Percentiles rank a stretch among this genome's conserved stretches.
phyloP scores from a whole-genome alignment of 1,284 basidiomycete species.

The Xerocomus amazonicus region DNA sequence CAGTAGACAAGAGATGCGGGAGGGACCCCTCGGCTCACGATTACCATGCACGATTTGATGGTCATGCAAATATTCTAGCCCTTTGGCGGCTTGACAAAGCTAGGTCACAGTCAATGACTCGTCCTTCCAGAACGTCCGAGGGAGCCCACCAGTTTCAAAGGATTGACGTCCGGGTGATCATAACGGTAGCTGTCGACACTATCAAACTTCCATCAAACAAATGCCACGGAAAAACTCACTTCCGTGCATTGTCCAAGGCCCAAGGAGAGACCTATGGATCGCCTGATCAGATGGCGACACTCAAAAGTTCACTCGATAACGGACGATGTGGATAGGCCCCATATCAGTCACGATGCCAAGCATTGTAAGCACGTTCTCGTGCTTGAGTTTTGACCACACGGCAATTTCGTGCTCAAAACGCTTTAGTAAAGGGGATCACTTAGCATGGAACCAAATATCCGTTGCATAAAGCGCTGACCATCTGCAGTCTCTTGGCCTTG shows the following conservation, averaged over 20 bases:
- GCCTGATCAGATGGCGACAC: constrained; percentile 1
- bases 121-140: not conserved
- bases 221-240: constrained; percentile 32
- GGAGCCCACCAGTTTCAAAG: constrained; percentile 40
- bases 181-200: constrained; percentile 37
- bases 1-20: not conserved
- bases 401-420: constrained; percentile 51
- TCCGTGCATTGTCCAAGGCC: constrained; percentile 53
- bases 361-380: constrained; percentile 43
- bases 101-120: constrained; percentile 18
- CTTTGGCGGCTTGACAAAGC: constrained; percentile 48
- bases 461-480: constrained; percentile 10
- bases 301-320: not conserved
- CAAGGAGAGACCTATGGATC: constrained; percentile 51
- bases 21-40: constrained; percentile 36
- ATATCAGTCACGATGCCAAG: constrained; percentile 53
- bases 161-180: constrained; percentile 35
- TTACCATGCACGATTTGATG: constrained; percentile 52
- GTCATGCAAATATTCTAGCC: constrained; percentile 50
- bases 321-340: constrained; percentile 47
- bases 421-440: constrained; percentile 28
- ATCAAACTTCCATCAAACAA: constrained; percentile 1
- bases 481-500: constrained; percentile 37
- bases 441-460: not conserved
- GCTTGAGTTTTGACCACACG: constrained; percentile 48